Evolutionary conservation across 2,329 filamentous ascomycete genomes (phyloP).

Genomic region (Rhexocercosporidium sp.): DNA sequence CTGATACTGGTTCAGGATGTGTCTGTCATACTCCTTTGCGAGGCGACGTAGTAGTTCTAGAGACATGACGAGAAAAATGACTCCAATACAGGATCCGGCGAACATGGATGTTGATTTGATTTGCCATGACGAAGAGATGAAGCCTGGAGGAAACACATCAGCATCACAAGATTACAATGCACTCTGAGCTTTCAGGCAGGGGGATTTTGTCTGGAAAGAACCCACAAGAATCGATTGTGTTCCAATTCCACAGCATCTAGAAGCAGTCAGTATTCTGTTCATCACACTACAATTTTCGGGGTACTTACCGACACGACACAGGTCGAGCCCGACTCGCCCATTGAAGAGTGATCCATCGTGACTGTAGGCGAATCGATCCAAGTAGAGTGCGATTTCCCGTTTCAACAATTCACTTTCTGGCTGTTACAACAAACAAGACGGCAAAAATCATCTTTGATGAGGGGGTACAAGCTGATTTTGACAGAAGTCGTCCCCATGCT

Average conservation of each 20-base stretch:
- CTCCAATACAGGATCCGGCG: conserved; percentile 79
- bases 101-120: conserved; percentile 76
- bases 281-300: background rate
- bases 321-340: conserved; percentile 21
- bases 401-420: conserved; percentile 15
- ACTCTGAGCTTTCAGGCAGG: background rate
- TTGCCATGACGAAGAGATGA: conserved; percentile 73
- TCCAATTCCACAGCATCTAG: conserved; percentile 83
- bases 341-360: conserved; percentile 12
- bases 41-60: conserved; percentile 75
- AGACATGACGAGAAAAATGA: conserved; percentile 72
- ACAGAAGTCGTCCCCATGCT: background rate
- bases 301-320: conserved; percentile 28
- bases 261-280: background rate
- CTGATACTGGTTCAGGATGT: conserved; percentile 61
- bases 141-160: conserved; percentile 44
- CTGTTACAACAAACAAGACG: conserved; percentile 7
- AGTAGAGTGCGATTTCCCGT: background rate
- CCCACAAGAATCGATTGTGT: conserved; percentile 68
- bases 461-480: conserved; percentile 10
- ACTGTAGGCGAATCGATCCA: background rate
- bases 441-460: background rate
- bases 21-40: conserved; percentile 74
- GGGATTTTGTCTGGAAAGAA: background rate
- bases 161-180: background rate